phyloP scores from a whole-genome alignment of 495 filamentous ascomycete species.

The Penicillium turbatum region DNA sequence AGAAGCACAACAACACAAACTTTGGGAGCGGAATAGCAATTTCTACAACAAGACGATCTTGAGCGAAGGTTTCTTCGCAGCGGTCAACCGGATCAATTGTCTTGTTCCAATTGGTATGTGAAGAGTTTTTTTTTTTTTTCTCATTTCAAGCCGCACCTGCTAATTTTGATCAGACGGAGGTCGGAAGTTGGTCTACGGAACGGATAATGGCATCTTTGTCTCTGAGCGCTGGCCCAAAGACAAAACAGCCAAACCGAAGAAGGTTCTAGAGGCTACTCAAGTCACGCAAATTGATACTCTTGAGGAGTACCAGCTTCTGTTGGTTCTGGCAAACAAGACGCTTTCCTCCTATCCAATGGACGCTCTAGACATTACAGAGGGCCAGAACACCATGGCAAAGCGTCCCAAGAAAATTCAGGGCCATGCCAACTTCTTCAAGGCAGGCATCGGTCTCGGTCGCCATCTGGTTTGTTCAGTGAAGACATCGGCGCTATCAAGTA shows the following conservation, averaged over 20 bases:
- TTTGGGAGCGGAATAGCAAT: constrained; percentile 76
- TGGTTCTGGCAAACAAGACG: constrained; percentile 91
- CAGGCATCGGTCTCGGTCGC: constrained; percentile 88
- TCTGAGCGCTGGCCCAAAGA: constrained; percentile 88
- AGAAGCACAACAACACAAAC: constrained; percentile 78
- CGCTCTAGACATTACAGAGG: constrained; percentile 77
- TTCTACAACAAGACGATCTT: constrained; percentile 90
- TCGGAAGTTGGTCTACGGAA: constrained; percentile 87
- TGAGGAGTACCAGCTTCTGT: constrained; percentile 85
- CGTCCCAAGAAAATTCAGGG: constrained; percentile 95
- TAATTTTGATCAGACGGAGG: constrained; percentile 70
- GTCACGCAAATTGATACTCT: constrained; percentile 96
- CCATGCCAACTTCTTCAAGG: constrained; percentile 97
- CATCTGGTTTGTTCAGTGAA: constrained; percentile 96
- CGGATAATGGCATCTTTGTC: constrained; percentile 87
- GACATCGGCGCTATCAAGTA: constrained; percentile 80
- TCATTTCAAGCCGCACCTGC: constrained; percentile 7
- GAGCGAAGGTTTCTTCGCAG: constrained; percentile 77
- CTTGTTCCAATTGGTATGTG: constrained; percentile 78
- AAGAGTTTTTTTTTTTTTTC: not conserved
- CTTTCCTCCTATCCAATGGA: constrained; percentile 81
- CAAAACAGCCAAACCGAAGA: constrained; percentile 65
- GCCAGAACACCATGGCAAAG: constrained; percentile 65
- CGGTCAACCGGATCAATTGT: constrained; percentile 82
- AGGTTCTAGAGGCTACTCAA: constrained; percentile 77